Conservation (phyloP, 306 rosid genomes). For the Inga leiocalycina region DNA sequence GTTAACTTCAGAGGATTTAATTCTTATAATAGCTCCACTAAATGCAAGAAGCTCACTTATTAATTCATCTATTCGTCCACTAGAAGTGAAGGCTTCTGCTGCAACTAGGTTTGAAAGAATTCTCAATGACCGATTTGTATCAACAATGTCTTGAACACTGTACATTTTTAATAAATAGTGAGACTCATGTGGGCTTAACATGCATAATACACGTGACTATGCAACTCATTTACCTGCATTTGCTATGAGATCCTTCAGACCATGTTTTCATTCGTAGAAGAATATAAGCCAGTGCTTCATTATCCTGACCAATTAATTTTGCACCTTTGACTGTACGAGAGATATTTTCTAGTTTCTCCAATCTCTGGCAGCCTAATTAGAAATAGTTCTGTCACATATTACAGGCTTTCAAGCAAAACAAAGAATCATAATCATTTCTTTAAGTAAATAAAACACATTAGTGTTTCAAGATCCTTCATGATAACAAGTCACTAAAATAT, state of each 20-base stretch:
- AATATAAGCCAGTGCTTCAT: constrained; percentile 71
- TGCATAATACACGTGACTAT: constrained; percentile 15
- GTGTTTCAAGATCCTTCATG: constrained; percentile 9
- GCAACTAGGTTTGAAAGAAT: constrained; percentile 87
- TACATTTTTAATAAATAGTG: constrained; percentile 20
- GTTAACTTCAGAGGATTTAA: constrained; percentile 64
- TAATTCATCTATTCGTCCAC: constrained; percentile 64
- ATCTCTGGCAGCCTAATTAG: constrained; percentile 62
- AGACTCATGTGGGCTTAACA: constrained; percentile 19
- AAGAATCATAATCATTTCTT: constrained; percentile 17
- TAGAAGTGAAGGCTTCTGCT: constrained; percentile 69
- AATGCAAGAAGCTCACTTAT: constrained; percentile 71
- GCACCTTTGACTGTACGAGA: constrained; percentile 89
- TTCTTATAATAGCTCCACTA: constrained; percentile 52
- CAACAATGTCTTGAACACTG: constrained; percentile 70
- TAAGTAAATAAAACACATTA: constrained; percentile 19
- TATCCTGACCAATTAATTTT: constrained; percentile 73
- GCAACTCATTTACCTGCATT: constrained; percentile 55
- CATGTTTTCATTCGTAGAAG: constrained; percentile 70
- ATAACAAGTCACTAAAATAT: constrained; percentile 3
- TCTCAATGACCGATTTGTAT: constrained; percentile 69
- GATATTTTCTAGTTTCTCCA: constrained; percentile 77
- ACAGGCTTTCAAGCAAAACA: constrained; percentile 10
- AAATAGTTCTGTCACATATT: constrained; percentile 25
- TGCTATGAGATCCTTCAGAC: constrained; percentile 61